Percentiles rank a stretch among this genome's conserved stretches.
phyloP scores from a whole-genome alignment of 768 basidiomycete genomes.

The Boletus edulis region DNA sequence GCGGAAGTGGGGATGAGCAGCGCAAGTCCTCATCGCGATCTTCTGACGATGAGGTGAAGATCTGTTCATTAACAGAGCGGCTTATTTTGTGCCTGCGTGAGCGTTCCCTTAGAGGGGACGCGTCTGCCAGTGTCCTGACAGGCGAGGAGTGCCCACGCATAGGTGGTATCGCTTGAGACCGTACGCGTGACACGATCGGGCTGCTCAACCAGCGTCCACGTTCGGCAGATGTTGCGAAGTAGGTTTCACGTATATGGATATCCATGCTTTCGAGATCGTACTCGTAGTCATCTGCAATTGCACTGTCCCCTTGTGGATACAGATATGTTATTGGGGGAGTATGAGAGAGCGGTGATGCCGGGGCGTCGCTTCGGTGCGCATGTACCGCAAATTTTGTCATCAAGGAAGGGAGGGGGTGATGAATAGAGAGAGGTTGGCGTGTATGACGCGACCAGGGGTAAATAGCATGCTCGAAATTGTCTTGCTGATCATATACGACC shows the following conservation, averaged over 20 bases:
- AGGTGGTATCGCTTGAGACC: slow-evolving; percentile 12
- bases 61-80: background rate
- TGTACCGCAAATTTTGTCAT: slow-evolving; percentile 14
- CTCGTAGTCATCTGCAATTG: slow-evolving; percentile 19
- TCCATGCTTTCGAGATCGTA: slow-evolving; percentile 33
- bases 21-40: slow-evolving; percentile 18
- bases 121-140: slow-evolving; percentile 8
- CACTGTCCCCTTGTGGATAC: slow-evolving; percentile 13
- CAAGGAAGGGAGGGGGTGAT: slow-evolving; percentile 17
- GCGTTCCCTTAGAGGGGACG: slow-evolving; percentile 3
- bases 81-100: background rate
- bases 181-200: slow-evolving; percentile 35
- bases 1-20: slow-evolving; percentile 27
- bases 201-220: slow-evolving; percentile 59
- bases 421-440: background rate
- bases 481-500: background rate
- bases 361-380: background rate
- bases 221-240: slow-evolving; percentile 55
- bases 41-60: background rate
- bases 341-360: background rate
- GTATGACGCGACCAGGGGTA: slow-evolving; percentile 4
- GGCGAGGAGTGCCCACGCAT: slow-evolving; percentile 25
- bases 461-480: background rate
- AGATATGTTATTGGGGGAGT: background rate
- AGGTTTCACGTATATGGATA: slow-evolving; percentile 44